phyloP scores from a whole-genome alignment of 1,284 basidiomycete species.

The Irpex sp. region DNA sequence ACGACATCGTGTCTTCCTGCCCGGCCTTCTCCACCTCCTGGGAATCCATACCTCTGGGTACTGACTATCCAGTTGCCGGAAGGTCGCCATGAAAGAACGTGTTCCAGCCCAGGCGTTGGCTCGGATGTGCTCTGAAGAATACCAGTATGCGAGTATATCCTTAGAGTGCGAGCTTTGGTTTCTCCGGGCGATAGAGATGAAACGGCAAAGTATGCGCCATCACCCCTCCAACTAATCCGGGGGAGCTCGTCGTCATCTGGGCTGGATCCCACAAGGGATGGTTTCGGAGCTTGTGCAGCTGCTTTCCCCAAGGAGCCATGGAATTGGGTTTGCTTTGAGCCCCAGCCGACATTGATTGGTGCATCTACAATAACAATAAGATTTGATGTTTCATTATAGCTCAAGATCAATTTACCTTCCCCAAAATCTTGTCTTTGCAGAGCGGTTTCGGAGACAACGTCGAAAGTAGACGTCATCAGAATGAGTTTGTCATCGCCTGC shows the following conservation, averaged over 20 bases:
- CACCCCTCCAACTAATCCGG: slow-evolving; percentile 90
- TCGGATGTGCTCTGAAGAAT: slow-evolving; percentile 85
- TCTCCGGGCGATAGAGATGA: slow-evolving; percentile 53
- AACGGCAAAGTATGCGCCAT: slow-evolving; percentile 86
- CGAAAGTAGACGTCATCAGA: slow-evolving; percentile 87
- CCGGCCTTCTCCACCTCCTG: slow-evolving; percentile 65
- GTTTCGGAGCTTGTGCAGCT: slow-evolving; percentile 60
- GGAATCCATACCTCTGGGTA: slow-evolving; percentile 71
- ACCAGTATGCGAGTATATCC: slow-evolving; percentile 82
- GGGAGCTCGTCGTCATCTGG: slow-evolving; percentile 75
- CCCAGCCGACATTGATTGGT: slow-evolving; percentile 97
- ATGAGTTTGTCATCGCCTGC: slow-evolving; percentile 78
- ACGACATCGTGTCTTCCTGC: slow-evolving; percentile 82
- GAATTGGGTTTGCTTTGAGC: slow-evolving; percentile 95
- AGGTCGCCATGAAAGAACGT: slow-evolving; percentile 83
- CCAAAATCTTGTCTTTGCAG: slow-evolving; percentile 81
- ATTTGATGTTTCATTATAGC: not conserved
- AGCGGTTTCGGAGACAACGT: slow-evolving; percentile 79
- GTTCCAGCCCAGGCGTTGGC: slow-evolving; percentile 79
- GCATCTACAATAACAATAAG: slow-evolving; percentile 49
- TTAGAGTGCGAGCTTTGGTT: slow-evolving; percentile 51
- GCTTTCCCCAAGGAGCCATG: slow-evolving; percentile 94
- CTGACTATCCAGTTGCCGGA: slow-evolving; percentile 84
- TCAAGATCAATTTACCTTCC: slow-evolving; percentile 50
- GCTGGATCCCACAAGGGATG: slow-evolving; percentile 43